Base-by-base conservation (phyloP, 129 eudicot species). In the Flaveria trinervia region DNA sequence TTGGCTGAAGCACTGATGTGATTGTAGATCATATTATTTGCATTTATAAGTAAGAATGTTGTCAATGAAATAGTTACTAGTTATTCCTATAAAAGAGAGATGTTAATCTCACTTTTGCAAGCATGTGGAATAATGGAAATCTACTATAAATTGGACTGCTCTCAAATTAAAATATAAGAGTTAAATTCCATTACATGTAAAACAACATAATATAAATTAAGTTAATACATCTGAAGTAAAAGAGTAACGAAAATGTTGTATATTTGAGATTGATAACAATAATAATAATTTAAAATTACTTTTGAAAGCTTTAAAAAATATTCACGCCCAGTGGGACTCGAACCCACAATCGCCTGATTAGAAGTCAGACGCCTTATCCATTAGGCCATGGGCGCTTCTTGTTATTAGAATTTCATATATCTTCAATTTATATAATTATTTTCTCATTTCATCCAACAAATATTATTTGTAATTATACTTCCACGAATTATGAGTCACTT, bases 341-440 rank as follows among this genome's bases (percentile, higher is more conserved):
- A 92, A 89, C 96, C 98, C 98, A 90, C 96, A 92, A 90, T 92
- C 96, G 98, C 90, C 85, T 90, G 94, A 89, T 92, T 90, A 92
- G 98, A 89, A 92, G 96, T 92, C 94, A 92, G 87, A 82, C 96
- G 96, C 98, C 98, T 92, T 92, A 92, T 92, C 93, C 94, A 88
- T 92, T 92, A 89, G 97, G 97, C 96, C 97, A 89, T 89, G 92
- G 90, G 96, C 91, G 92, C 98, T 55, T 73, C n/a, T 20, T 22
- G 13, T 11, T 23, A 0, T 3, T 13, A 9, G 9, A 0, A 0
- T 3, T 10, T 56, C 28, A 7, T 56, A 46, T 9, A 13, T 48
- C 13, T 9, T 48, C 13, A 48, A 9, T 10, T 48, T 11, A 13
- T 30, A 48, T 12, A 12, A 48, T 9, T 30, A 44, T 3, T 44